phyloP scores from a whole-genome alignment of 2,329 filamentous ascomycete genomes.

The Monilinia aucupariae region DNA sequence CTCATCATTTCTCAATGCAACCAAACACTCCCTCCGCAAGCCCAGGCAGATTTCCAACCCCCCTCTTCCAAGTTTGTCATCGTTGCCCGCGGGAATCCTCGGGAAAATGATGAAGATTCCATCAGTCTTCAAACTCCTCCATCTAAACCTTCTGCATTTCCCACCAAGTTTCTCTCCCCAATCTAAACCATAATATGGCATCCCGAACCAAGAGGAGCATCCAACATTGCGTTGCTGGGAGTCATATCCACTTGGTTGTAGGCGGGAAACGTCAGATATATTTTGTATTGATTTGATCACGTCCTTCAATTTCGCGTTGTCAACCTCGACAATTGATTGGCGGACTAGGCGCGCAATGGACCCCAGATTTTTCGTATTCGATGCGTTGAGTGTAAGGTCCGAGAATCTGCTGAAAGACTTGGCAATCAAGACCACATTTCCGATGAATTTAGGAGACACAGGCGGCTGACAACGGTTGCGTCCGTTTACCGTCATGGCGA shows the following conservation, averaged over 20 bases:
- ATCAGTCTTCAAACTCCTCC: conserved; percentile 10
- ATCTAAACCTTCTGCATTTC: conserved; percentile 3
- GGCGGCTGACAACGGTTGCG: not conserved
- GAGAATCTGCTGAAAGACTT: not conserved
- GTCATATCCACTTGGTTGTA: not conserved
- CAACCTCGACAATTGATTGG: not conserved
- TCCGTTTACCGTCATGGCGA: conserved; percentile 1
- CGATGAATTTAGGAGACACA: not conserved
- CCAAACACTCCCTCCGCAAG: not conserved
- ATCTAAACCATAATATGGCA: not conserved
- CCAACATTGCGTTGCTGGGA: not conserved
- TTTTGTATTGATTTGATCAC: not conserved
- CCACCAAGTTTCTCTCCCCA: not conserved
- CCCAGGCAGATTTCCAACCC: conserved; percentile 2
- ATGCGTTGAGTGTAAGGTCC: not conserved
- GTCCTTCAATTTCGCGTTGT: not conserved
- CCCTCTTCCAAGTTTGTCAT: not conserved
- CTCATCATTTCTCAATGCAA: not conserved
- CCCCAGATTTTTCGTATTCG: not conserved
- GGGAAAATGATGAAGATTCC: conserved; percentile 2
- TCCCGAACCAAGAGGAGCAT: conserved; percentile 2
- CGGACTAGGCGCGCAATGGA: not conserved
- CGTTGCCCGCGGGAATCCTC: not conserved
- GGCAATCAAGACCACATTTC: not conserved
- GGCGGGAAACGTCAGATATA: not conserved